These are phyloP conservation scores for Phylloboletellus chloephorus DNA, from an alignment of 1,284 basidiomycete species.

Conservation along the genomic window DNA sequence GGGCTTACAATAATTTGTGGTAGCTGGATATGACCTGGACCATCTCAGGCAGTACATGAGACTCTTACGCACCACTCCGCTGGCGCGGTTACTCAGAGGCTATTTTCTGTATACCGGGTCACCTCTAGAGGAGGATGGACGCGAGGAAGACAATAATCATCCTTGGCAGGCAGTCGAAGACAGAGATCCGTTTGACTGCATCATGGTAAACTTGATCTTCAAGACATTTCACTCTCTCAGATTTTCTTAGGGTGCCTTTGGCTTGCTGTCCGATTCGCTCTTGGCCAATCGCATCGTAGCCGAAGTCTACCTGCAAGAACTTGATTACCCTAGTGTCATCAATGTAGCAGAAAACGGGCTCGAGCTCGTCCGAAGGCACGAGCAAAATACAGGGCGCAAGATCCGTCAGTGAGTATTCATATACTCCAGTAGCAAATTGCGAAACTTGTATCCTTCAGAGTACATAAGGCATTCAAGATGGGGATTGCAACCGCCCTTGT, in stretches of 20 bases:
- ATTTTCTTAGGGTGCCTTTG: constrained; percentile 51
- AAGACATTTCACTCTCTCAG: not conserved
- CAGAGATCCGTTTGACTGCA: constrained; percentile 44
- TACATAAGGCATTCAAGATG: constrained; percentile 57
- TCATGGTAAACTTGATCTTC: constrained; percentile 42
- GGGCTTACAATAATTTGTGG: constrained; percentile 1
- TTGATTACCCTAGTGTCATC: constrained; percentile 74
- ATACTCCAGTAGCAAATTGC: not conserved
- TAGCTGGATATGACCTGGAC: constrained; percentile 61
- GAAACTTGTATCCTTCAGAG: constrained; percentile 35
- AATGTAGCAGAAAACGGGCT: constrained; percentile 68
- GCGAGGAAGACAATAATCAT: constrained; percentile 34
- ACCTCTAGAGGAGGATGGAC: constrained; percentile 42
- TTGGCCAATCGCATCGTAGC: constrained; percentile 69
- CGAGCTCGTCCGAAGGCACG: constrained; percentile 50
- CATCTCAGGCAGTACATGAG: constrained; percentile 61
- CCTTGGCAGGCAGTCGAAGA: constrained; percentile 33
- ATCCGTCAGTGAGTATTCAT: constrained; percentile 45
- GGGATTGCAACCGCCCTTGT: constrained; percentile 72
- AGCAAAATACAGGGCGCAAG: constrained; percentile 54
- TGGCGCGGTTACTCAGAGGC: constrained; percentile 59
- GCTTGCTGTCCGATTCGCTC: constrained; percentile 54
- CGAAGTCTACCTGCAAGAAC: constrained; percentile 68
- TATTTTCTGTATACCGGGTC: constrained; percentile 66
- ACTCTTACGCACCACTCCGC: constrained; percentile 60